These are phyloP conservation scores for Hanseniaspora jakobsenii DNA, from an alignment of 805 yeast genomes.

Conservation along the genomic window DNA sequence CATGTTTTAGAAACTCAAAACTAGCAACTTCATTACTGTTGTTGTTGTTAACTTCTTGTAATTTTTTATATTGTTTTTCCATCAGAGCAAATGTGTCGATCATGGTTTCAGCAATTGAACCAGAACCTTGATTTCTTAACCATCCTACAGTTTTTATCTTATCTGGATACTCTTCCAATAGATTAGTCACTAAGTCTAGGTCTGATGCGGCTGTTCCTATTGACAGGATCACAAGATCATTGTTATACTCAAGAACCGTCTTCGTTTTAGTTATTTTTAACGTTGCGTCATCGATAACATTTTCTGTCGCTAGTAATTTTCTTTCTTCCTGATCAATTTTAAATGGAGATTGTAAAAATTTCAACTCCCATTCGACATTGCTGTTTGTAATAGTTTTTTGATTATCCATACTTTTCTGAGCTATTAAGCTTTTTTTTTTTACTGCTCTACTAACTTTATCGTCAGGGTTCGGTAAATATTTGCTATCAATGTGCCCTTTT, in stretches of 20 bases:
- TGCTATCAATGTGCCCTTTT: conserved; percentile 34
- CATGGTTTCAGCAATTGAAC: conserved; percentile 86
- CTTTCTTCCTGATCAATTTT: conserved; percentile 33
- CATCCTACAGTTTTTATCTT: conserved; percentile 58
- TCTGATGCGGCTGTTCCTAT: conserved; percentile 43
- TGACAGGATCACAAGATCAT: conserved; percentile 64
- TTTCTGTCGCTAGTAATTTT: conserved; percentile 19
- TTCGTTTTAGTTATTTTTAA: conserved; percentile 16
- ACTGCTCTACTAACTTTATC: conserved; percentile 3
- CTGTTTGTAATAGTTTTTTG: conserved; percentile 8
- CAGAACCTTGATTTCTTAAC: conserved; percentile 77
- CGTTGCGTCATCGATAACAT: conserved; percentile 19
- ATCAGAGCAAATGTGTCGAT: conserved; percentile 70
- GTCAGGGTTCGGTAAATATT: conserved; percentile 23
- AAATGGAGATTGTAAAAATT: conserved; percentile 57
- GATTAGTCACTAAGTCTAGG: conserved; percentile 33
- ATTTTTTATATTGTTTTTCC: conserved; percentile 48
- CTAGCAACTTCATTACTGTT: conserved; percentile 3
- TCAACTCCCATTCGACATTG: conserved; percentile 47
- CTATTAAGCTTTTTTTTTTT: not conserved
- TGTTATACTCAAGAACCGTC: conserved; percentile 24
- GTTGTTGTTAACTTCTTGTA: not conserved
- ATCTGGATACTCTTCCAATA: conserved; percentile 27
- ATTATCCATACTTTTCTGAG: conserved; percentile 14
- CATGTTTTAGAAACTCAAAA: conserved; percentile 13